Base-by-base conservation (phyloP, 2,329 filamentous ascomycete genomes). In the Aureobasidium sp. region DNA sequence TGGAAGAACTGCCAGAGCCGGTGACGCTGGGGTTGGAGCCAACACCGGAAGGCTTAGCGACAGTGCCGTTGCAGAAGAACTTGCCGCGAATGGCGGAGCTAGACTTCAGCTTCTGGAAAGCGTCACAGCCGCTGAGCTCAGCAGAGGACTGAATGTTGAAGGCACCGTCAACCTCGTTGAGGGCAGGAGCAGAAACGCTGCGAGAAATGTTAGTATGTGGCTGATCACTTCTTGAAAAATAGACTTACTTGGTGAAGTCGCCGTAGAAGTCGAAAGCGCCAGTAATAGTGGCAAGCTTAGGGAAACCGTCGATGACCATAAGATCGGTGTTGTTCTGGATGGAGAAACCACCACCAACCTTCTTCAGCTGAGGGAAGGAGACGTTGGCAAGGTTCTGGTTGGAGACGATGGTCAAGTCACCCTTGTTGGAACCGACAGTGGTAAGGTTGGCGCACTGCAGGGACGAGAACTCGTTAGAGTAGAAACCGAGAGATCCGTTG, bases 321-420 rank as follows among this genome's bases (percentile, higher is more conserved):
- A 97, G 83, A 62, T 80, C 79, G 64, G 90, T 90, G 87, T 97
- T 97, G 85, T 96, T 96, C 77, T 89, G 87, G 72, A 99, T 85
- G 69, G 88, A 86, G 74, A 96, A 84, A 74, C 88, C 90, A 78
- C 90, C 92, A 68, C 83, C 85, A 70, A 96, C 83, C 61, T 77
- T 82, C 67, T 80, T 82, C 50, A 97, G 81, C 26, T 72, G 51
- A 52, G 88, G 87, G 77, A 96, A 83, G 64, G 87, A 86, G 76
- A 97, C 81, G 83, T 96, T 96, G 73, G 78, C 76, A 64, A 87
- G 71, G 65, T 79, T 69, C 65, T 74, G 69, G 78, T 86, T 86
- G 76, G 78, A 78, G 68, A 80, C 78, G 70, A 87, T 79, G 66
- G 81, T 77, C 52, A 87, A 74, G 61, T 82, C 80, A 69, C 79